phyloP scores from a whole-genome alignment of 768 basidiomycete genomes.

The Cyathus striatus region DNA sequence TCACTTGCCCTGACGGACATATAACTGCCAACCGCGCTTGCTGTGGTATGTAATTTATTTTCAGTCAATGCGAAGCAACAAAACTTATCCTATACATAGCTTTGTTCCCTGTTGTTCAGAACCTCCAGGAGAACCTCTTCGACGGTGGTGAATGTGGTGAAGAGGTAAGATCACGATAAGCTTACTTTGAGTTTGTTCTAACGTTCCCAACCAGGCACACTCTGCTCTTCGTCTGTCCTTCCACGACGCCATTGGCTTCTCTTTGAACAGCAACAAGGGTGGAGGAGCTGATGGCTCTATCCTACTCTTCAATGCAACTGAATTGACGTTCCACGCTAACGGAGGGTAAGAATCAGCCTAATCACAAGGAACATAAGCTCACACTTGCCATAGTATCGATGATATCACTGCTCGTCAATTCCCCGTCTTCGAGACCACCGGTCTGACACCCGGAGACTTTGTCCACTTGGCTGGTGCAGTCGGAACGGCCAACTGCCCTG shows the following conservation, averaged over 20 bases:
- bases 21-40: constrained; percentile 10
- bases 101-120: constrained; percentile 17
- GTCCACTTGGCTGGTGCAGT: constrained; percentile 19
- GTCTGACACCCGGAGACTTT: constrained; percentile 16
- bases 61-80: not conserved
- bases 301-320: constrained; percentile 17
- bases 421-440: constrained; percentile 15
- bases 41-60: constrained; percentile 11
- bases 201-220: constrained; percentile 6
- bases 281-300: constrained; percentile 26
- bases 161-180: constrained; percentile 12
- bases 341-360: constrained; percentile 20
- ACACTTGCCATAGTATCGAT: constrained; percentile 6
- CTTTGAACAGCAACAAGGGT: constrained; percentile 9
- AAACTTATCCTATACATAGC: constrained; percentile 5
- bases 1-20: constrained; percentile 5
- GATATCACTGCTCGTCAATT: constrained; percentile 25
- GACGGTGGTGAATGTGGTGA: constrained; percentile 28
- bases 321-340: constrained; percentile 15
- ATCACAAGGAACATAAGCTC: constrained; percentile 1
- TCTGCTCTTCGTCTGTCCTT: constrained; percentile 14
- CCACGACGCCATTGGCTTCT: constrained; percentile 15
- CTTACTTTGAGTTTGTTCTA: constrained; percentile 10
- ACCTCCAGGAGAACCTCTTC: constrained; percentile 25
- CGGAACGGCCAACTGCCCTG: constrained; percentile 27